Percentiles rank a stretch among this genome's conserved stretches.
phyloP scores from a whole-genome alignment of 179 eudicot species.

The Camellia oleifera region DNA sequence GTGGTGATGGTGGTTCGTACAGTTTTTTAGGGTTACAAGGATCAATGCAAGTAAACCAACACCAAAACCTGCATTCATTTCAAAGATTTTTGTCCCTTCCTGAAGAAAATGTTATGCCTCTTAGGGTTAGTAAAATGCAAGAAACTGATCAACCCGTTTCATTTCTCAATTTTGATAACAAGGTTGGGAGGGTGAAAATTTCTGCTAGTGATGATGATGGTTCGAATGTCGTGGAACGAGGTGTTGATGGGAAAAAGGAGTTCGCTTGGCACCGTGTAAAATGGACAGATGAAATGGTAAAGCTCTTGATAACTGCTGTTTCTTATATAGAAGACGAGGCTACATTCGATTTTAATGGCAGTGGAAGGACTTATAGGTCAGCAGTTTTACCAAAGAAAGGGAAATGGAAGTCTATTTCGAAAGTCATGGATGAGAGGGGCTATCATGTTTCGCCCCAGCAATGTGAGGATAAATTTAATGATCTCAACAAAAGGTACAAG shows the following conservation, averaged over 20 bases:
- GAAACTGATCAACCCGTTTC: no score
- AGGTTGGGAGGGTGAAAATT: constrained; percentile 32
- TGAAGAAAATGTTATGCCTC: no score
- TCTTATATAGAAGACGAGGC: constrained; percentile 50
- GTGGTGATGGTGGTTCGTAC: no score
- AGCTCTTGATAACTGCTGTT: constrained; percentile 50
- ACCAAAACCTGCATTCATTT: no score
- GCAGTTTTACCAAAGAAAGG: constrained; percentile 50
- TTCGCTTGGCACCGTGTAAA: constrained; percentile 59
- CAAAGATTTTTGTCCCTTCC: no score
- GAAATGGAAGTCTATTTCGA: constrained; percentile 55
- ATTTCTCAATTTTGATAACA: no score
- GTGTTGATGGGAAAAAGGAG: constrained; percentile 34
- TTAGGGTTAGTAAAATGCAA: no score
- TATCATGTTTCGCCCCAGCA: constrained; percentile 60
- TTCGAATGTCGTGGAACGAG: constrained; percentile 47
- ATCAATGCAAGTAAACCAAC: no score
- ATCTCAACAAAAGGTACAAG: constrained; percentile 56
- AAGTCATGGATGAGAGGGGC: constrained; percentile 58
- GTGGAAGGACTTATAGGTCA: constrained; percentile 33
- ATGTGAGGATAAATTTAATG: constrained; percentile 61
- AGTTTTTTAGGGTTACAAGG: no score
- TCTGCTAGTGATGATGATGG: constrained; percentile 70
- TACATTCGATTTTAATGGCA: constrained; percentile 22
- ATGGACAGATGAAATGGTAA: constrained; percentile 57